Evolutionary conservation across 163 green algal genomes (phyloP), one percentile per base, ranked within the genome.

Genomic region (Coccomyxa subellipsoidea): DNA sequence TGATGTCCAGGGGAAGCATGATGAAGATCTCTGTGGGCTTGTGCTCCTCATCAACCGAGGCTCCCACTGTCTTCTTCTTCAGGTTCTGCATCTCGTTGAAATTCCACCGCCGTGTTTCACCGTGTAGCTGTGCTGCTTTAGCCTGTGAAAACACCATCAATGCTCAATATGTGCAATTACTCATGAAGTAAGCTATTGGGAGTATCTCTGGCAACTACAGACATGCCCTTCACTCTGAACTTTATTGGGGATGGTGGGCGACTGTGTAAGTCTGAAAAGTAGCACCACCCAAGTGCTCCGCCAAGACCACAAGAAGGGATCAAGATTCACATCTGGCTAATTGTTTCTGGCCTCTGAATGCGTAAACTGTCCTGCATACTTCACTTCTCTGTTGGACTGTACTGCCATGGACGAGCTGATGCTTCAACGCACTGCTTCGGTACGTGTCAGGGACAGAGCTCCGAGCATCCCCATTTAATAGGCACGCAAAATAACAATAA

Each of bases 1-100:
- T 77, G 78, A 77, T 82, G 54, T 77, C 78, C 5, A 82, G 35
- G 2, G 78, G 78, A 21, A 82, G 54, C 78, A 82, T 82, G 35
- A 82, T 35, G 54, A 82, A 82, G 8, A 82, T 77, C 54, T 82
- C 31, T 5, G 78, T 82, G 25, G 29, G 47, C 76, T 80, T 80
- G 38, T 70, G 34, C 36, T 80, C 76, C 34, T 80, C 36, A 40
- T 38, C 70, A 7, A 40, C 1, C 12, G 70, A 38, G 31, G 4
- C 12, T 8, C 32, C 70, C 70, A 47, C 32, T 18, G 23, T 38
- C 18, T 77, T 77, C 4, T 39, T 39, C 70, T 77, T 77, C n/a
- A 40, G 32, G 18, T 77, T 38, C 70, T 77, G 70, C 70, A 77
- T 77, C 21, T 77, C 70, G 32, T 39, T 40, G 34, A 77, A 77